phyloP scores from a whole-genome alignment of 176 grass and related monocot genomes.

The Eleusine coracana region DNA sequence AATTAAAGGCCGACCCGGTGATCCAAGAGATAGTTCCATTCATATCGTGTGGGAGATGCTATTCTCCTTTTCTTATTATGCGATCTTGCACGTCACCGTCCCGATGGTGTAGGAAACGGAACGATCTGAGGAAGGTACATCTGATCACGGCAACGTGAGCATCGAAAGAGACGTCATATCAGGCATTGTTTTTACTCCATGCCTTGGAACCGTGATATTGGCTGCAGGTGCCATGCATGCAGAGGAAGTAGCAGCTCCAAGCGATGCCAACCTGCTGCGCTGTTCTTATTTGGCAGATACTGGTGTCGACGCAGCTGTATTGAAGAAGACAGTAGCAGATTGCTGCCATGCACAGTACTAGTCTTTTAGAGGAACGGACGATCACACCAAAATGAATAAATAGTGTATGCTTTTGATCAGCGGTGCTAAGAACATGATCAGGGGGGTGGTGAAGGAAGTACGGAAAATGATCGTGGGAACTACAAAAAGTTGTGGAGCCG shows the following conservation, averaged over 20 bases:
- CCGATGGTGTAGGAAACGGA: not conserved
- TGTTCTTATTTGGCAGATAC: not conserved
- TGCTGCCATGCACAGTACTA: not conserved
- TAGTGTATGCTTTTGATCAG: too few species aligned
- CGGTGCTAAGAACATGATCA: too few species aligned
- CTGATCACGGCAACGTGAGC: not conserved
- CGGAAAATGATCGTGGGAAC: conserved; percentile 1
- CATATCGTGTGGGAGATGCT: too few species aligned
- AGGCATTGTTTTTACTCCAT: not conserved
- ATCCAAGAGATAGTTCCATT: too few species aligned
- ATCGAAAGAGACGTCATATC: not conserved
- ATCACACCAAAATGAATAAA: too few species aligned
- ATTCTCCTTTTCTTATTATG: too few species aligned
- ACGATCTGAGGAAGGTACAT: conserved; percentile 46
- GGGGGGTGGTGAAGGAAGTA: not conserved
- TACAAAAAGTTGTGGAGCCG: too few species aligned
- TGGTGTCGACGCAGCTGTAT: not conserved
- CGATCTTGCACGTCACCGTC: not conserved
- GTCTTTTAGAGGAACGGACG: too few species aligned
- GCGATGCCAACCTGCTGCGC: not conserved
- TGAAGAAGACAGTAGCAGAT: not conserved
- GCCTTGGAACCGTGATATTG: not conserved
- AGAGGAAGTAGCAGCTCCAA: too few species aligned
- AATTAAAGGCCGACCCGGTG: too few species aligned
- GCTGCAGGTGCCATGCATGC: not conserved